phyloP scores from a whole-genome alignment of 305 asterid genomes.

The Andrographis paniculata region DNA sequence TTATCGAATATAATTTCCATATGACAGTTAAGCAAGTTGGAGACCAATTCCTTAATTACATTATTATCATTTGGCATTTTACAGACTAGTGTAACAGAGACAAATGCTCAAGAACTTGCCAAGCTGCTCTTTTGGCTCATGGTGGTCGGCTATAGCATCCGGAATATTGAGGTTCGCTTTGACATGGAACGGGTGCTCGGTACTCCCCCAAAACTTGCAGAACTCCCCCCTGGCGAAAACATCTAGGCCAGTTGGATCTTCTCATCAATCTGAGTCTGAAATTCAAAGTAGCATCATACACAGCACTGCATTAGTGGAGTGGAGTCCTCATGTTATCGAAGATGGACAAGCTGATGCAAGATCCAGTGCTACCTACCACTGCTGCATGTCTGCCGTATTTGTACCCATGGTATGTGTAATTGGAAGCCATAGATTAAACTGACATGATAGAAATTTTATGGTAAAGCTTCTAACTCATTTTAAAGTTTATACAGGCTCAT shows the following conservation, averaged over 20 bases:
- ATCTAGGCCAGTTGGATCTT: conserved; percentile 28
- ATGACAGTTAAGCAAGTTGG: conserved; percentile 12
- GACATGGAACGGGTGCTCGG: conserved; percentile 97
- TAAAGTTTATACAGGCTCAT: too few species aligned
- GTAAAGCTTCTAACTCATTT: too few species aligned
- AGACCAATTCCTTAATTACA: conserved; percentile 1
- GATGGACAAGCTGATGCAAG: not conserved
- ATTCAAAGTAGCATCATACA: conserved; percentile 1
- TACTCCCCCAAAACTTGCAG: conserved; percentile 66
- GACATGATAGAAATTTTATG: conserved; percentile 12
- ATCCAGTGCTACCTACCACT: not conserved
- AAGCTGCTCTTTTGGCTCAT: conserved; percentile 94
- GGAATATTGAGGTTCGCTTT: conserved; percentile 91
- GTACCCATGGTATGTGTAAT: conserved; percentile 5
- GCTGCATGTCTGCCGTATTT: conserved; percentile 8
- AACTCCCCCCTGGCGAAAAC: conserved; percentile 92
- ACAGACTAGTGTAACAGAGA: conserved; percentile 86
- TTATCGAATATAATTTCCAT: not conserved
- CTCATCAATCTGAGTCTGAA: not conserved
- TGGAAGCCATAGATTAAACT: conserved; percentile 15
- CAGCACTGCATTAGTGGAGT: too few species aligned
- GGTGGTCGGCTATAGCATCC: conserved; percentile 94
- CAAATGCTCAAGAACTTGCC: conserved; percentile 82
- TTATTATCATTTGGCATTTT: conserved; percentile 9
- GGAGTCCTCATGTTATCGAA: too few species aligned